Conservation (phyloP, 2,329 filamentous ascomycete genomes). For the Dactylellina drechsleri region DNA sequence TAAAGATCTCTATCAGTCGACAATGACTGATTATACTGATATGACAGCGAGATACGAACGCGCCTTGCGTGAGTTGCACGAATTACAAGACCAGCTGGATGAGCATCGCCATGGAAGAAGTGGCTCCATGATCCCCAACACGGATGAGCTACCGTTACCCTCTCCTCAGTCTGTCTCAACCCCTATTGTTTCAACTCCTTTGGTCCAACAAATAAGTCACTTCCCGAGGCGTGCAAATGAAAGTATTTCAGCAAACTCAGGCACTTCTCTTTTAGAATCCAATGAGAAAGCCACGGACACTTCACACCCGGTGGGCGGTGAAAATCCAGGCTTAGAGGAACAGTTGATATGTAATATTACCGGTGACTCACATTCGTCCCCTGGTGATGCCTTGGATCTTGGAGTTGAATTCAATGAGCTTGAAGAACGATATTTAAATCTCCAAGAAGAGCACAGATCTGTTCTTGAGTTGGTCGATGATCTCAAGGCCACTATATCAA, state of each 20-base stretch:
- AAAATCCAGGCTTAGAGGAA: neutral
- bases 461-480: slow-evolving; percentile 88
- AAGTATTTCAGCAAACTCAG: neutral
- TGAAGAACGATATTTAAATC: slow-evolving; percentile 58
- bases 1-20: slow-evolving; percentile 87
- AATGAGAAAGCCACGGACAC: neutral
- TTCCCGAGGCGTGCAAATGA: slow-evolving; percentile 58
- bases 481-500: slow-evolving; percentile 85
- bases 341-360: neutral
- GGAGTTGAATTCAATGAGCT: slow-evolving; percentile 43
- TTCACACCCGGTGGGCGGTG: neutral
- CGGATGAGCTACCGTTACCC: slow-evolving; percentile 36
- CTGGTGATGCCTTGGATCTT: slow-evolving; percentile 60
- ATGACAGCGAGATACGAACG: slow-evolving; percentile 92
- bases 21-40: slow-evolving; percentile 80
- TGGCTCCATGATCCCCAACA: slow-evolving; percentile 62
- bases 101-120: slow-evolving; percentile 74
- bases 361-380: neutral
- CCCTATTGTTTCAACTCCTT: slow-evolving; percentile 64
- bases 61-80: slow-evolving; percentile 80
- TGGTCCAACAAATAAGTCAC: slow-evolving; percentile 44
- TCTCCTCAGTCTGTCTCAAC: slow-evolving; percentile 65
- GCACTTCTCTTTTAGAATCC: neutral
- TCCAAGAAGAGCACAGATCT: slow-evolving; percentile 84
- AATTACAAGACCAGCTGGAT: slow-evolving; percentile 85